Evolutionary conservation across 2,329 filamentous ascomycete species (phyloP).

Genomic region (Mycosphaerella arachidis): DNA sequence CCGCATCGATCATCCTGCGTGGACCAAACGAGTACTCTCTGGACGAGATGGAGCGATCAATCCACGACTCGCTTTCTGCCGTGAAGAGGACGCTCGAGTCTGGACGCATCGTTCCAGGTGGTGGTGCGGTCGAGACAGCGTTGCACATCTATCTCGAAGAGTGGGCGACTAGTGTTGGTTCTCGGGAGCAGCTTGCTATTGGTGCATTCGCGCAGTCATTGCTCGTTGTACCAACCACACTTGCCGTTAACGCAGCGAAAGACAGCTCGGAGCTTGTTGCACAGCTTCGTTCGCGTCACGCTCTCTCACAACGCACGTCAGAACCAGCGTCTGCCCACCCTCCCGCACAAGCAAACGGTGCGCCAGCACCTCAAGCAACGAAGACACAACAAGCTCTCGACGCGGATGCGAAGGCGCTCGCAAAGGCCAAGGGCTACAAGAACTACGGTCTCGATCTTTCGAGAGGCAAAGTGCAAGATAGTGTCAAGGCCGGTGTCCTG

Average conservation of each 20-base stretch:
- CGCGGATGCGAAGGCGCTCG: constrained; percentile 79
- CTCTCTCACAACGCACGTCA: constrained; percentile 87
- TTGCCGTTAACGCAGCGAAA: constrained; percentile 95
- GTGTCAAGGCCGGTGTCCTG: constrained; percentile 89
- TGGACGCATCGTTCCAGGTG: constrained; percentile 92
- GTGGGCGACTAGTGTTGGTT: constrained; percentile 93
- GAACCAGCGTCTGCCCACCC: constrained; percentile 55
- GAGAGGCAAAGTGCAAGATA: constrained; percentile 86
- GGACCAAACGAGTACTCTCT: constrained; percentile 94
- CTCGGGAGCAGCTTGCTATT: constrained; percentile 94
- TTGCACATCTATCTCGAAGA: constrained; percentile 99
- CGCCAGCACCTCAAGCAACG: constrained; percentile 19
- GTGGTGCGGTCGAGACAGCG: constrained; percentile 96
- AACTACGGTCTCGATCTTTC: constrained; percentile 93
- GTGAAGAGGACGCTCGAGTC: constrained; percentile 97
- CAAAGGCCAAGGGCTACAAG: constrained; percentile 94
- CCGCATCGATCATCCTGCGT: constrained; percentile 91
- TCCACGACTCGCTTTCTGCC: constrained; percentile 93
- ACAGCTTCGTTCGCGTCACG: constrained; percentile 89
- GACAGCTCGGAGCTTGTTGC: constrained; percentile 93
- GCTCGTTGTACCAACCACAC: constrained; percentile 89
- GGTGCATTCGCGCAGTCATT: constrained; percentile 95
- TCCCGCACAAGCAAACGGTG: constrained; percentile 16
- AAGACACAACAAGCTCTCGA: constrained; percentile 25
- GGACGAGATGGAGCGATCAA: constrained; percentile 98